Conservation (phyloP, 73 alveolate species). For the Blepharisma stoltei region DNA sequence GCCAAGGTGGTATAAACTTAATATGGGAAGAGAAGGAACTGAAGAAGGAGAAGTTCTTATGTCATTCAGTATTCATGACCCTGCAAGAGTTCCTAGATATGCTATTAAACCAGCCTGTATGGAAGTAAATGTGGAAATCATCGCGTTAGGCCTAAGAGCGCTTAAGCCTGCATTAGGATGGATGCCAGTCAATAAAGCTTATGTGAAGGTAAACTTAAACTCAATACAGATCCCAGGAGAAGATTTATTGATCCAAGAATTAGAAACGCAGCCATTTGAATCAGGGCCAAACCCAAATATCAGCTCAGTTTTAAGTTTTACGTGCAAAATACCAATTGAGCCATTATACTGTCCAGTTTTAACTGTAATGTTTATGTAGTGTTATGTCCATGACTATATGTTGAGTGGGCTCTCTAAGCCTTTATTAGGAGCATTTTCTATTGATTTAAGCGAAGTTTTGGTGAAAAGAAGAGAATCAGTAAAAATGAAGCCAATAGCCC, state of each 20-base stretch:
- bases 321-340: constrained; percentile 66
- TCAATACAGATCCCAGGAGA: constrained; percentile 68
- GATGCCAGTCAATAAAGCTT: constrained; percentile 85
- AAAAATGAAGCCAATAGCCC: no score
- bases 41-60: constrained; percentile 33
- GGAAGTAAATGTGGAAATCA: constrained; percentile 69
- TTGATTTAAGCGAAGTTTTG: constrained; percentile 42
- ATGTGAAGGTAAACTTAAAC: constrained; percentile 70
- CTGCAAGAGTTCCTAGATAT: constrained; percentile 30
- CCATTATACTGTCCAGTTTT: constrained; percentile 69
- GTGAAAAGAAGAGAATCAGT: no score
- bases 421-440: constrained; percentile 64
- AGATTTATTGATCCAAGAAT: constrained; percentile 40
- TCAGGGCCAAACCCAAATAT: constrained; percentile 88
- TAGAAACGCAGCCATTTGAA: constrained; percentile 79
- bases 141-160: constrained; percentile 83
- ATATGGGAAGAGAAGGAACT: constrained; percentile 29
- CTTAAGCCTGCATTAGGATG: constrained; percentile 71
- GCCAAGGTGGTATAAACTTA: constrained; percentile 24
- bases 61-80: constrained; percentile 40
- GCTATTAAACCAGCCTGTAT: constrained; percentile 61
- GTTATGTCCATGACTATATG: constrained; percentile 84
- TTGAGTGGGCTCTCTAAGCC: constrained; percentile 78
- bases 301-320: constrained; percentile 65
- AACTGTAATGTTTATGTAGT: constrained; percentile 28